Percentiles rank a stretch among this genome's conserved stretches.
Evolutionary conservation across 805 yeast species (phyloP).

Genomic region (Starmerella roubikii): DNA sequence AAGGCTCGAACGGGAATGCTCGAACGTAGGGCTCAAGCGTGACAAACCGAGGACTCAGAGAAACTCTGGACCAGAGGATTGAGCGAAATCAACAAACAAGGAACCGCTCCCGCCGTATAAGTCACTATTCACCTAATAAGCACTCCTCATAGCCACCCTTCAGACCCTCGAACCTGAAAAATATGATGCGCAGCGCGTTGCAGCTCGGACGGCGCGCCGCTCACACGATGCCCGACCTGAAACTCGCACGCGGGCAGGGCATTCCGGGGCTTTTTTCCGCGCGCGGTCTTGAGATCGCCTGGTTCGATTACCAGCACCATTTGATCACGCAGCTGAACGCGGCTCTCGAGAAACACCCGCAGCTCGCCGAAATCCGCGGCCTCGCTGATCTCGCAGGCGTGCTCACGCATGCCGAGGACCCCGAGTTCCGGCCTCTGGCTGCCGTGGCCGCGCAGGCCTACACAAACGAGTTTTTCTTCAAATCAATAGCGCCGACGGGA

Average conservation of each 20-base stretch:
- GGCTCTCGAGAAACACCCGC: slow-evolving; percentile 10
- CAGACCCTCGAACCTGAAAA: no score
- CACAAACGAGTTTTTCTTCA: slow-evolving; percentile 71
- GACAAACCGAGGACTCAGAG: no score
- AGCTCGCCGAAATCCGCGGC: slow-evolving; percentile 6
- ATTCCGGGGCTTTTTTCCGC: slow-evolving; percentile 51
- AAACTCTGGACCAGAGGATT: no score
- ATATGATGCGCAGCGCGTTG: not conserved
- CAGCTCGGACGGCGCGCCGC: not conserved
- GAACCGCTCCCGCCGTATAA: no score
- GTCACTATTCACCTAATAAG: no score
- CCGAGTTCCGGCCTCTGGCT: slow-evolving; percentile 36
- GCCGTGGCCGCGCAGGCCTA: slow-evolving; percentile 74
- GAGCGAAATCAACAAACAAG: no score
- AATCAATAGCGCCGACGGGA: slow-evolving; percentile 6
- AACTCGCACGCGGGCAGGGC: slow-evolving; percentile 32
- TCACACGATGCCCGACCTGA: slow-evolving; percentile 25
- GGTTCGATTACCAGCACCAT: slow-evolving; percentile 68
- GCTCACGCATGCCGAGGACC: slow-evolving; percentile 11
- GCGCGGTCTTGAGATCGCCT: slow-evolving; percentile 56
- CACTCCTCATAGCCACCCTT: no score
- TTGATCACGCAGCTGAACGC: slow-evolving; percentile 23
- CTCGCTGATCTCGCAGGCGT: slow-evolving; percentile 9
- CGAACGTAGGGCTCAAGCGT: no score
- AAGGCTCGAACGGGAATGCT: no score